phyloP scores from a whole-genome alignment of 495 filamentous ascomycete species.

The Cairneyella variabilis region DNA sequence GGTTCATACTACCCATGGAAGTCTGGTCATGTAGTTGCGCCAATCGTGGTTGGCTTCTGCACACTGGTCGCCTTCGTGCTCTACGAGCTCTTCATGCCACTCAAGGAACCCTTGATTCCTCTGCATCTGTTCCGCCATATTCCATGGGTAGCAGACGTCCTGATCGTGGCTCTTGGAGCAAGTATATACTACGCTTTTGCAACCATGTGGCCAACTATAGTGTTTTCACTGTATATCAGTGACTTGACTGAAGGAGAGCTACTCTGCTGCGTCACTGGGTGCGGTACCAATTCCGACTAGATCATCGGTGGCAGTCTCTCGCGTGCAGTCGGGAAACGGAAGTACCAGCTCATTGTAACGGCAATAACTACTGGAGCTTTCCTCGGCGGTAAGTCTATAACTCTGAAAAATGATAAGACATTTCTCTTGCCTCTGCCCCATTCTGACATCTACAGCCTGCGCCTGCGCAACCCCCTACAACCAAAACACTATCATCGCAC shows the following conservation, averaged over 20 bases:
- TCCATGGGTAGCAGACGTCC: slow-evolving; percentile 25
- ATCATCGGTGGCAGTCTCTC: neutral
- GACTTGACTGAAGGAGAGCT: neutral
- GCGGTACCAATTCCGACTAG: neutral
- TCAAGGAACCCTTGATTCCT: slow-evolving; percentile 28
- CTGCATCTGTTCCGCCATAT: slow-evolving; percentile 32
- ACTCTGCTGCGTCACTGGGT: neutral
- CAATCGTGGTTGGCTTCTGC: slow-evolving; percentile 36
- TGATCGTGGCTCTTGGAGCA: slow-evolving; percentile 20
- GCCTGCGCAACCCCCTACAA: neutral
- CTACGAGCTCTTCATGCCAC: slow-evolving; percentile 26
- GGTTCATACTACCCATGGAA: slow-evolving; percentile 39
- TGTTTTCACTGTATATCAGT: slow-evolving; percentile 20
- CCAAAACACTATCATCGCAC: neutral
- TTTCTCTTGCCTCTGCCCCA: too few species aligned
- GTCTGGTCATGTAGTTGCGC: slow-evolving; percentile 35
- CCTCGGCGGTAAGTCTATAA: neutral
- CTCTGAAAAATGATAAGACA: too few species aligned
- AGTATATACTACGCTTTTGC: slow-evolving; percentile 34
- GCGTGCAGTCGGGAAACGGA: neutral
- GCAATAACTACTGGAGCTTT: neutral
- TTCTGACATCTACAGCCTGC: too few species aligned
- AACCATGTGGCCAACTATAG: slow-evolving; percentile 26
- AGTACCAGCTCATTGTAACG: neutral
- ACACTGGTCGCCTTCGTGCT: slow-evolving; percentile 34